Evolutionary conservation across 495 filamentous ascomycete species (phyloP).

Genomic region (Xeromyces bisporus): DNA sequence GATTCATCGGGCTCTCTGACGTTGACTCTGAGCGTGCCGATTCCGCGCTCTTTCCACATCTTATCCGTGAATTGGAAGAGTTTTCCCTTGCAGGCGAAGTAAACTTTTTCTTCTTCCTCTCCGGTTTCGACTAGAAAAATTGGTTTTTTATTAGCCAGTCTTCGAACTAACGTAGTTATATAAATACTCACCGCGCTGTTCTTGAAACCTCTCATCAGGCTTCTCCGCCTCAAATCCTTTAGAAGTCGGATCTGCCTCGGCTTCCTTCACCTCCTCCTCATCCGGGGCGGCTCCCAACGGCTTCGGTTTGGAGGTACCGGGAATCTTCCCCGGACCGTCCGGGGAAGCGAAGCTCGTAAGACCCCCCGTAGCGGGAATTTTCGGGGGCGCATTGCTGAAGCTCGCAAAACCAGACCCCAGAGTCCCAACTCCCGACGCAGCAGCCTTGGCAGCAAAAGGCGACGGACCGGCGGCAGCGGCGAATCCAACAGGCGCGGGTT

Average conservation of each 20-base stretch:
- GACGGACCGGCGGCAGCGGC: conserved; percentile 11
- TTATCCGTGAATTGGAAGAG: conserved; percentile 56
- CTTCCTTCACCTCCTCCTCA: conserved; percentile 33
- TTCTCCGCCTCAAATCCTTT: conserved; percentile 34
- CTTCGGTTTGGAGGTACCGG: conserved; percentile 40
- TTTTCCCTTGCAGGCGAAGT: conserved; percentile 54
- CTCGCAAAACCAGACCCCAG: conserved; percentile 29
- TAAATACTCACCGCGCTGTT: conserved; percentile 41
- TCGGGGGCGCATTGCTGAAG: conserved; percentile 37
- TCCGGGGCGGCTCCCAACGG: conserved; percentile 55
- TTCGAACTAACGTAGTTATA: not conserved
- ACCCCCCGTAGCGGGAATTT: conserved; percentile 29
- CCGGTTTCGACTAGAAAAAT: conserved; percentile 47
- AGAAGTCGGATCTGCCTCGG: conserved; percentile 28
- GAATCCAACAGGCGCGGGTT: conserved; percentile 17
- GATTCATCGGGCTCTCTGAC: conserved; percentile 36
- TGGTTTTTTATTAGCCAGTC: conserved; percentile 3
- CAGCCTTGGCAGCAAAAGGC: conserved; percentile 13
- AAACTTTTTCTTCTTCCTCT: conserved; percentile 47
- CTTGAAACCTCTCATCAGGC: conserved; percentile 49
- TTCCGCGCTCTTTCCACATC: conserved; percentile 77
- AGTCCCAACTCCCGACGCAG: conserved; percentile 17
- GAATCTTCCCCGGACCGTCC: conserved; percentile 33
- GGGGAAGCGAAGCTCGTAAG: conserved; percentile 55
- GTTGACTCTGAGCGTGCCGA: conserved; percentile 73